phyloP scores from a whole-genome alignment of 2,329 filamentous ascomycete genomes.

The Pezicula carpinea region DNA sequence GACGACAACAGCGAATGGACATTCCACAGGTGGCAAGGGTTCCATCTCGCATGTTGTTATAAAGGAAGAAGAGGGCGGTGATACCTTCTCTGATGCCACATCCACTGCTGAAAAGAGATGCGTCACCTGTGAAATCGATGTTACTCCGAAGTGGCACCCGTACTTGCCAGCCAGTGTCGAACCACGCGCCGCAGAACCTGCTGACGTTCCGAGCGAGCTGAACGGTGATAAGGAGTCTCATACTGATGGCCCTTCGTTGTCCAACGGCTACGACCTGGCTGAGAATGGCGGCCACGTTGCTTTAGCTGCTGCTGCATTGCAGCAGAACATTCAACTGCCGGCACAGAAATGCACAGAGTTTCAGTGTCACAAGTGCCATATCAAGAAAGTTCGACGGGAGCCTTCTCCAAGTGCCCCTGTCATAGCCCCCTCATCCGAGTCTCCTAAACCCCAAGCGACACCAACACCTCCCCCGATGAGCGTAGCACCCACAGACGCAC shows the following conservation, averaged over 20 bases:
- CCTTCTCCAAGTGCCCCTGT: constrained; percentile 5
- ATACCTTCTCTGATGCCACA: constrained; percentile 2
- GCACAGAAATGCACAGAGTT: constrained; percentile 40
- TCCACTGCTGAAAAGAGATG: constrained; percentile 45
- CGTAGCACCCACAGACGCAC: no score
- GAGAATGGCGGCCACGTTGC: constrained; percentile 21
- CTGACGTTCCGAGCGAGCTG: neutral
- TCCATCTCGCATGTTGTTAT: constrained; percentile 17
- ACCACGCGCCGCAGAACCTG: neutral
- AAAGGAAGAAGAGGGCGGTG: constrained; percentile 21
- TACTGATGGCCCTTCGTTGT: constrained; percentile 4
- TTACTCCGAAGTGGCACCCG: constrained; percentile 69
- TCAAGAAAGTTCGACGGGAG: constrained; percentile 39
- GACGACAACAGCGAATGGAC: constrained; percentile 33
- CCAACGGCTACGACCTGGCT: constrained; percentile 9
- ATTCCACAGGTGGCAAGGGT: constrained; percentile 14
- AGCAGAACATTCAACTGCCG: constrained; percentile 20
- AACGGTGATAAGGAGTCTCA: constrained; percentile 11
- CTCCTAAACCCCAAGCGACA: constrained; percentile 13
- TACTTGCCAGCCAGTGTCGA: constrained; percentile 12
- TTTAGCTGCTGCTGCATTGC: constrained; percentile 28
- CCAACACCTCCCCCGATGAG: constrained; percentile 17
- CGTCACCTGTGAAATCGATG: constrained; percentile 62
- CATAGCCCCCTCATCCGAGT: constrained; percentile 9
- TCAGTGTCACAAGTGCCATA: constrained; percentile 72